Percentiles rank a stretch among this genome's conserved stretches.
Evolutionary conservation across 2,329 filamentous ascomycete species (phyloP).

Genomic region (Pestalotiopsis sp.): DNA sequence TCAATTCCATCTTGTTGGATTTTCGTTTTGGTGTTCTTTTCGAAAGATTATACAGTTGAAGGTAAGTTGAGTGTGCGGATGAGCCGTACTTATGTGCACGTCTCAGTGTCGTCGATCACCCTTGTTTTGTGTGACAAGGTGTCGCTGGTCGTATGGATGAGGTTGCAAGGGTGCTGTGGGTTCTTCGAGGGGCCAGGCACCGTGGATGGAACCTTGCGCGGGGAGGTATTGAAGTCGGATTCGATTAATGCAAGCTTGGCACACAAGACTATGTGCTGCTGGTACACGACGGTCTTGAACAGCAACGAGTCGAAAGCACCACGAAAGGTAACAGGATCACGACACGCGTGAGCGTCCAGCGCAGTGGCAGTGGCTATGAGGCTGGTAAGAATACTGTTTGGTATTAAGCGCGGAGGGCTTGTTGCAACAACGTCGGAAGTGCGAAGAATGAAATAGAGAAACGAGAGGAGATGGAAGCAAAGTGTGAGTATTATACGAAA

Average conservation of each 20-base stretch:
- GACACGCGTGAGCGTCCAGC: slow-evolving; percentile 24
- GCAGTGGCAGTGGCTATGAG: slow-evolving; percentile 15
- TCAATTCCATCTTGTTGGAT: slow-evolving; percentile 58
- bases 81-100: slow-evolving; percentile 35
- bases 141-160: slow-evolving; percentile 23
- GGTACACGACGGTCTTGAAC: slow-evolving; percentile 25
- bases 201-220: slow-evolving; percentile 34
- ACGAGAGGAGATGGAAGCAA: slow-evolving; percentile 12
- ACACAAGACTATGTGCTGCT: slow-evolving; percentile 34
- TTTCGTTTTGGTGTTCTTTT: slow-evolving; percentile 14
- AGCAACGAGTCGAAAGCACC: slow-evolving; percentile 23
- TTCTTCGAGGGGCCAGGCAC: slow-evolving; percentile 30
- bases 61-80: slow-evolving; percentile 21
- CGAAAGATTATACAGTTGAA: slow-evolving; percentile 14
- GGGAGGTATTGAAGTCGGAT: slow-evolving; percentile 36
- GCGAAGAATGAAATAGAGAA: not conserved
- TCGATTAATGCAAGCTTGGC: slow-evolving; percentile 38
- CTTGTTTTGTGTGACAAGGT: slow-evolving; percentile 24
- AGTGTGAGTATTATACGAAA: slow-evolving; percentile 16
- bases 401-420: slow-evolving; percentile 11
- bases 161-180: slow-evolving; percentile 28
- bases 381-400: slow-evolving; percentile 1
- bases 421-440: not conserved
- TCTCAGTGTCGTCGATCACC: slow-evolving; percentile 19
- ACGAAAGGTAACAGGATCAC: slow-evolving; percentile 2